phyloP scores from a whole-genome alignment of 306 rosid species.

The Cyclanthera cordifolia region DNA sequence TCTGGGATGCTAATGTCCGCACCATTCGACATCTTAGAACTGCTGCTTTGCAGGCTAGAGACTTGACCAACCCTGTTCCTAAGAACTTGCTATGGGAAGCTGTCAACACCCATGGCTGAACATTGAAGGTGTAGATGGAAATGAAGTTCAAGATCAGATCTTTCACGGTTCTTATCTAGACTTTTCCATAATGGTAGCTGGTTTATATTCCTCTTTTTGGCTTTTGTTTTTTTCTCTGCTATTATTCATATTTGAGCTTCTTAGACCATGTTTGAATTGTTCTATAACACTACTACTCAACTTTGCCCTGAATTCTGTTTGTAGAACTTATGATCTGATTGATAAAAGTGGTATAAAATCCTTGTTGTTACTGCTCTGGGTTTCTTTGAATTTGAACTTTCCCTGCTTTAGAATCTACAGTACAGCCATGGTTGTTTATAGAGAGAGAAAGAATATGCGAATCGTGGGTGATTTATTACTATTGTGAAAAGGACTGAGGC shows the following conservation, averaged over 20 bases:
- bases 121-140: background rate
- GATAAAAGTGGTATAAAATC: background rate
- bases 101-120: slow-evolving; percentile 37
- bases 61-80: slow-evolving; percentile 25
- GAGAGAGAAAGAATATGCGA: too few relatives aligned
- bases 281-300: background rate
- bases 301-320: background rate
- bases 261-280: background rate
- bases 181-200: background rate
- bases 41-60: slow-evolving; percentile 42
- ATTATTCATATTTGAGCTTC: background rate
- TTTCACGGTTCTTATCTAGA: background rate
- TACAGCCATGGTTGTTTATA: background rate
- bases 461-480: too few relatives aligned
- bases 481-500: too few relatives aligned
- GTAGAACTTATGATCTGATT: background rate
- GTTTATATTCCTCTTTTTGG: background rate
- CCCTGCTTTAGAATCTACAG: background rate
- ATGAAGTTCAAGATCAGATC: background rate
- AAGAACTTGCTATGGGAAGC: slow-evolving; percentile 46
- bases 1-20: slow-evolving; percentile 33
- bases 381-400: background rate
- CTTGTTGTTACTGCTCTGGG: background rate
- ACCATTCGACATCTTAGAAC: slow-evolving; percentile 27
- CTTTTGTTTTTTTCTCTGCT: too few relatives aligned